Conservation (phyloP, 352 stramenopile genomes). For the Globisporangium iwayamae region DNA sequence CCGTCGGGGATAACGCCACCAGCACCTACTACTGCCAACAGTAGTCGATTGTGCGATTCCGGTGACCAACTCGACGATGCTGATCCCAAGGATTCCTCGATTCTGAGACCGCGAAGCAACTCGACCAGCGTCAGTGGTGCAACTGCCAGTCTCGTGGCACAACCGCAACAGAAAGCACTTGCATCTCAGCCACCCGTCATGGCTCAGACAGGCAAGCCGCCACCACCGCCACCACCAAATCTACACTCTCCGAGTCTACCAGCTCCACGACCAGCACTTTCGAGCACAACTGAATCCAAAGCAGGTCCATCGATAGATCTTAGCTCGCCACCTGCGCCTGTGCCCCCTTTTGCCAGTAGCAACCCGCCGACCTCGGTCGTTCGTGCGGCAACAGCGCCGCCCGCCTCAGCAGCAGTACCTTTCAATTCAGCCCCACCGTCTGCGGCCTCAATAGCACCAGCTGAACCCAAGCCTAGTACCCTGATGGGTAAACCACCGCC, state of each 20-base stretch:
- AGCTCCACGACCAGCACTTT: background rate
- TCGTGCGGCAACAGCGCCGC: background rate
- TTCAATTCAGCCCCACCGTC: background rate
- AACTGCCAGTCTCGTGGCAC: background rate
- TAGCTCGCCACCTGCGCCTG: background rate
- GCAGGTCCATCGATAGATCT: background rate
- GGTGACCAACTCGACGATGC: background rate
- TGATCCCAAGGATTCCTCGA: background rate
- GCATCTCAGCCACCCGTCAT: background rate
- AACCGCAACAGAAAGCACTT: background rate
- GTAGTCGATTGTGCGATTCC: background rate
- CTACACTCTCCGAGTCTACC: background rate
- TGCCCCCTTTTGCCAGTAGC: background rate
- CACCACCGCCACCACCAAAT: background rate
- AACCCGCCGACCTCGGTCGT: background rate
- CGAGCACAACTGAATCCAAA: constrained; percentile 5
- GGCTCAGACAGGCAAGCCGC: background rate
- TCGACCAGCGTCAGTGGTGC: background rate
- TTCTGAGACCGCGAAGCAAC: constrained; percentile 12
- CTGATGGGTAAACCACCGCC: background rate
- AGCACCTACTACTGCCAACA: too few species aligned
- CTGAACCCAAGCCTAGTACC: background rate
- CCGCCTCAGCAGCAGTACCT: background rate
- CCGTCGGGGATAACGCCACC: background rate
- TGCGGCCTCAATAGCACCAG: background rate